Evolutionary conservation across 495 filamentous ascomycete species (phyloP).

Genomic region (Hypoxylon trugodes): DNA sequence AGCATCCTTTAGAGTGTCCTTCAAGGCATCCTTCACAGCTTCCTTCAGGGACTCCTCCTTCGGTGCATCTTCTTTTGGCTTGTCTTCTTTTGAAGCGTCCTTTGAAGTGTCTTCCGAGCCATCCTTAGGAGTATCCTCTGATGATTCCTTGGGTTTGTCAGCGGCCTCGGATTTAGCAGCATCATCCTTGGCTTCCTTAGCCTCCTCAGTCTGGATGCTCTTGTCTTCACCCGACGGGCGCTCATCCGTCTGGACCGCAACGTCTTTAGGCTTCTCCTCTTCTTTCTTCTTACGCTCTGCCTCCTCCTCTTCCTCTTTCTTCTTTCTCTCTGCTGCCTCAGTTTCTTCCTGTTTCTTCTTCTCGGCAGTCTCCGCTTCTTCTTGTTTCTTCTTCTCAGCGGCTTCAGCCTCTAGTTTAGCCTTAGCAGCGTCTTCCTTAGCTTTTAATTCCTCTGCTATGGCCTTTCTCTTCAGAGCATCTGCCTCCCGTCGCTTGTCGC

Average conservation of each 20-base stretch:
- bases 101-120: slow-evolving; percentile 18
- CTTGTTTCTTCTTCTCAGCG: slow-evolving; percentile 45
- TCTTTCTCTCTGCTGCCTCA: slow-evolving; percentile 44
- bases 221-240: slow-evolving; percentile 36
- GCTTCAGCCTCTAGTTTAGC: slow-evolving; percentile 49
- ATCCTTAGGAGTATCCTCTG: slow-evolving; percentile 22
- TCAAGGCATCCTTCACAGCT: slow-evolving; percentile 17
- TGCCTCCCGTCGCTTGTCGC: slow-evolving; percentile 57
- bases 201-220: slow-evolving; percentile 41
- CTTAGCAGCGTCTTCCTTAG: slow-evolving; percentile 53
- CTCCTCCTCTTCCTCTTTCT: slow-evolving; percentile 35
- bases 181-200: slow-evolving; percentile 10
- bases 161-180: slow-evolving; percentile 26
- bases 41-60: slow-evolving; percentile 10
- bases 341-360: slow-evolving; percentile 42
- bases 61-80: slow-evolving; percentile 22
- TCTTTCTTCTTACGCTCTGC: slow-evolving; percentile 46
- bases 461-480: slow-evolving; percentile 58
- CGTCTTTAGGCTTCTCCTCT: slow-evolving; percentile 52
- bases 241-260: slow-evolving; percentile 49
- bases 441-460: slow-evolving; percentile 47
- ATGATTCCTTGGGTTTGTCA: slow-evolving; percentile 20
- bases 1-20: slow-evolving; percentile 20
- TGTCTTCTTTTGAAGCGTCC: slow-evolving; percentile 21
- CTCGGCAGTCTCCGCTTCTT: slow-evolving; percentile 40